Conservation (phyloP, 2,329 filamentous ascomycete species). For the Stromatinia cepivora region DNA sequence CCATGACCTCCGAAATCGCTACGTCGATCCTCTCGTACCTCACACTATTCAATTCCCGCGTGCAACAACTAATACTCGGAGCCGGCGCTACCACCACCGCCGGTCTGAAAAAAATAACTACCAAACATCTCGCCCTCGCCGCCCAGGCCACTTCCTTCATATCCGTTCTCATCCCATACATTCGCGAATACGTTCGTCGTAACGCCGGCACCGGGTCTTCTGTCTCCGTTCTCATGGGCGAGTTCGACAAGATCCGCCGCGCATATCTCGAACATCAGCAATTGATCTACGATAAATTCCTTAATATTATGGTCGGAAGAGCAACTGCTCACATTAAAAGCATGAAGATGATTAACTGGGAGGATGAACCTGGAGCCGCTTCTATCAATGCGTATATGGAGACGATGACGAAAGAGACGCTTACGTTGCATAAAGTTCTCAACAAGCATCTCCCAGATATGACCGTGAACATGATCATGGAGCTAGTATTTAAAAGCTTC, state of each 20-base stretch:
- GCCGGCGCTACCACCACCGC: conserved; percentile 87
- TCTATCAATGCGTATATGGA: conserved; percentile 65
- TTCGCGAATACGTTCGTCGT: conserved; percentile 86
- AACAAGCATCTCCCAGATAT: conserved; percentile 65
- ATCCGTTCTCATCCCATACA: conserved; percentile 81
- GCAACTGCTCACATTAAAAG: conserved; percentile 61
- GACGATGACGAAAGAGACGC: conserved; percentile 68
- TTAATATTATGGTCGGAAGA: conserved; percentile 69
- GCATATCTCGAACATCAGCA: conserved; percentile 64
- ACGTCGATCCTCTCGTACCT: conserved; percentile 79
- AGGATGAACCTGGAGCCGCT: conserved; percentile 42
- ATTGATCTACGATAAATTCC: conserved; percentile 71
- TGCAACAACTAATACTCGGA: conserved; percentile 93
- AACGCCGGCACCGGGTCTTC: conserved; percentile 57
- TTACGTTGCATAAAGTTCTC: conserved; percentile 67
- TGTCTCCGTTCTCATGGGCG: conserved; percentile 55
- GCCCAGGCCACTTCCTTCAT: conserved; percentile 88
- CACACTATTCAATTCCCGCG: conserved; percentile 91
- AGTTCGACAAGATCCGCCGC: conserved; percentile 39
- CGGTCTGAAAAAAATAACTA: conserved; percentile 93
- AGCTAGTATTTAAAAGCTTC: conserved; percentile 66
- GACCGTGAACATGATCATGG: conserved; percentile 68
- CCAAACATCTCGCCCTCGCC: conserved; percentile 88
- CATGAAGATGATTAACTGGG: conserved; percentile 67
- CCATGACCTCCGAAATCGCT: conserved; percentile 82